phyloP scores from a whole-genome alignment of 2,329 filamentous ascomycete genomes.

The Cryphonectria japonica region DNA sequence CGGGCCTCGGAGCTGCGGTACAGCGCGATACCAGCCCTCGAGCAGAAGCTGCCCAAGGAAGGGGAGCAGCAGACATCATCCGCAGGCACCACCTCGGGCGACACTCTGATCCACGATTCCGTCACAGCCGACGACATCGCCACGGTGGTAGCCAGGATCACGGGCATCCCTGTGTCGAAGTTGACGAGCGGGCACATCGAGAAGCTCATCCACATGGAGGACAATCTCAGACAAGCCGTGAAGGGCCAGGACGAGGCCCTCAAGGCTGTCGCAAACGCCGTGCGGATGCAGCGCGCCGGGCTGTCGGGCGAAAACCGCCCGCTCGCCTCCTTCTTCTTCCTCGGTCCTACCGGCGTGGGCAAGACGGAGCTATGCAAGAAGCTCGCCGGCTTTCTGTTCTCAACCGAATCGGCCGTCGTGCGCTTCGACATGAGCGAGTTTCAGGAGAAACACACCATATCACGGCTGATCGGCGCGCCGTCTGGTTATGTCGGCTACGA shows the following conservation, averaged over 20 bases:
- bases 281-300: constrained; percentile 90
- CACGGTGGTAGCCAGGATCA: constrained; percentile 85
- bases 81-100: constrained; percentile 37
- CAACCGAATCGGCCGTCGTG: constrained; percentile 85
- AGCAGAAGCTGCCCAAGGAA: constrained; percentile 79
- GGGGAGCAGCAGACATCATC: constrained; percentile 50
- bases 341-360: constrained; percentile 93
- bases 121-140: constrained; percentile 97
- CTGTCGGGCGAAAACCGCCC: constrained; percentile 90
- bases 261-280: constrained; percentile 86
- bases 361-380: constrained; percentile 99
- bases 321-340: constrained; percentile 94
- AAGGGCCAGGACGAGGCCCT: constrained; percentile 94
- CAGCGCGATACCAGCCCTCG: constrained; percentile 79
- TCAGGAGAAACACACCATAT: constrained; percentile 95
- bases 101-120: constrained; percentile 83
- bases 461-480: constrained; percentile 86
- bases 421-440: constrained; percentile 99
- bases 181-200: constrained; percentile 92
- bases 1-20: constrained; percentile 91
- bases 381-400: constrained; percentile 90
- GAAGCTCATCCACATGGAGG: constrained; percentile 95
- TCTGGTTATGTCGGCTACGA: constrained; percentile 97
- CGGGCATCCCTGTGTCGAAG: constrained; percentile 90
- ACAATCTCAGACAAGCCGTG: constrained; percentile 79